These are phyloP conservation scores for Eutrema yunnanense DNA, from an alignment of 345 rosid genomes.

Conservation along the genomic window DNA sequence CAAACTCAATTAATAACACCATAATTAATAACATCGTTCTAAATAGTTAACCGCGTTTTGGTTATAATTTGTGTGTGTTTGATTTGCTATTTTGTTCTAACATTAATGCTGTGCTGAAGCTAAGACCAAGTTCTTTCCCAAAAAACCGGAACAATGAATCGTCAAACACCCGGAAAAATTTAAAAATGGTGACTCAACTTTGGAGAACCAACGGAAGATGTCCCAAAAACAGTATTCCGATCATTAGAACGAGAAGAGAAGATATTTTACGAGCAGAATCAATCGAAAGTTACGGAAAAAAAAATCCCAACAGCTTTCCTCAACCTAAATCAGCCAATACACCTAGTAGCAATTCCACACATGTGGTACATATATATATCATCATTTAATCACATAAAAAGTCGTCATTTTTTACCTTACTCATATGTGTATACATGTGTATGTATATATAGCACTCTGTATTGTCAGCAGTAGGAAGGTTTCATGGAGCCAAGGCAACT, in stretches of 20 bases:
- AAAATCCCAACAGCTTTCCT: neutral
- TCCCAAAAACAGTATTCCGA: neutral
- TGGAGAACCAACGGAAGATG: neutral
- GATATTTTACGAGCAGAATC: neutral
- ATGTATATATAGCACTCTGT: neutral
- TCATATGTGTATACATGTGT: neutral
- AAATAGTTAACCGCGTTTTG: too few relatives aligned
- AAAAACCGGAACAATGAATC: neutral
- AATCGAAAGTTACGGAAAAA: neutral
- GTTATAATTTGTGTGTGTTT: neutral
- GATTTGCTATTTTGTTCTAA: neutral
- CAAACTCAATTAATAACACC: too few relatives aligned
- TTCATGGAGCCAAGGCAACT: neutral
- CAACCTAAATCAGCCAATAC: neutral
- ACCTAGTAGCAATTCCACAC: neutral
- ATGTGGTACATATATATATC: neutral
- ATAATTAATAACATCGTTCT: too few relatives aligned
- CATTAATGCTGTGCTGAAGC: neutral
- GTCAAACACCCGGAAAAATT: neutral
- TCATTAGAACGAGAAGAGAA: neutral
- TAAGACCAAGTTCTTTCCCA: conserved; percentile 3
- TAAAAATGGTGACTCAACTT: neutral
- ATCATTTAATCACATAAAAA: too few relatives aligned
- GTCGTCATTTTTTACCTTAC: neutral
- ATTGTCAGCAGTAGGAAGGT: neutral